Percentiles rank a stretch among this genome's conserved stretches.
Evolutionary conservation across 208 protist species (phyloP).

Genomic region (Naegleria fowleri): DNA sequence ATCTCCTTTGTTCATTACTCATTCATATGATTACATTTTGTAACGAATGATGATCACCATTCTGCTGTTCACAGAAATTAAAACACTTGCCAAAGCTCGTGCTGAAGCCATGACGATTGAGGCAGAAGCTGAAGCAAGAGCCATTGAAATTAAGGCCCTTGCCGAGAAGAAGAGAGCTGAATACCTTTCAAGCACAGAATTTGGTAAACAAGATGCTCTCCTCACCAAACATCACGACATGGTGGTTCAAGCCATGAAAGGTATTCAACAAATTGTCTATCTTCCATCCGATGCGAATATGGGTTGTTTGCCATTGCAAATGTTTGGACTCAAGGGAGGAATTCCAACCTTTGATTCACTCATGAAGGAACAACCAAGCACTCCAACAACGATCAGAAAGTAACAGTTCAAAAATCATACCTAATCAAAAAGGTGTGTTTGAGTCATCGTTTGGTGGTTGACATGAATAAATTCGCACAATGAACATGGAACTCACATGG

Average conservation of each 20-base stretch:
- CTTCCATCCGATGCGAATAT: constrained; percentile 5
- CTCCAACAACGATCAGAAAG: too few species aligned
- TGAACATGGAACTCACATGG: not conserved
- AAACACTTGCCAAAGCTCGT: constrained; percentile 1
- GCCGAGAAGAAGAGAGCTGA: constrained; percentile 18
- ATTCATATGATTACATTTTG: too few species aligned
- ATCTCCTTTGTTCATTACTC: too few species aligned
- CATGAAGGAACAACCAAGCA: not conserved
- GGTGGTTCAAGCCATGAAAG: constrained; percentile 26
- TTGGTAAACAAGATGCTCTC: constrained; percentile 29
- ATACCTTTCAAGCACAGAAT: not conserved
- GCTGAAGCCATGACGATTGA: constrained; percentile 10
- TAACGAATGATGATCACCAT: too few species aligned
- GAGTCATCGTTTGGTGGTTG: too few species aligned
- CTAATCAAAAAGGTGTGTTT: too few species aligned
- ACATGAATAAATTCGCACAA: too few species aligned
- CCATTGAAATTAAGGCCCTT: constrained; percentile 20
- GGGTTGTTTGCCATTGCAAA: not conserved
- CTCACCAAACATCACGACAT: constrained; percentile 25
- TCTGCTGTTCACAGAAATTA: not conserved
- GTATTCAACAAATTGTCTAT: constrained; percentile 29
- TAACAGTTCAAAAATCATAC: too few species aligned
- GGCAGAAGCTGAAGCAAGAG: constrained; percentile 30
- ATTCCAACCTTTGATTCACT: not conserved
- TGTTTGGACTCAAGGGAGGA: not conserved